These are phyloP conservation scores for Wickerhamomyces canadensis DNA, from an alignment of 805 yeast genomes.

Conservation along the genomic window DNA sequence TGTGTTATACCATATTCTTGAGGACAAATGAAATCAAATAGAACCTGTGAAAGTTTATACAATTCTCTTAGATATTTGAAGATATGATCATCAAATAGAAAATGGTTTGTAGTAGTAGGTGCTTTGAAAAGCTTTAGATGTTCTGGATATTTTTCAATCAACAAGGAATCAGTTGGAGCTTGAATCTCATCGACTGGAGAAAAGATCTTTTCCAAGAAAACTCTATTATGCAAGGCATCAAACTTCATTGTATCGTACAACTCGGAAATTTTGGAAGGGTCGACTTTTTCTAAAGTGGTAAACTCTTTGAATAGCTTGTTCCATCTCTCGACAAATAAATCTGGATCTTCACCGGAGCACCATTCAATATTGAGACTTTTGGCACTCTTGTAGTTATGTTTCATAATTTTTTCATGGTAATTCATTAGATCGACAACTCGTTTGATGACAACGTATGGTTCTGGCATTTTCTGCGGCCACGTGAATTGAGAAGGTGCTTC, in stretches of 20 bases:
- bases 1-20: constrained; percentile 98
- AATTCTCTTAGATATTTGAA: constrained; percentile 81
- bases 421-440: constrained; percentile 94
- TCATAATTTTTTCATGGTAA: constrained; percentile 81
- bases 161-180: constrained; percentile 22
- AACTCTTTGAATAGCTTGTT: constrained; percentile 92
- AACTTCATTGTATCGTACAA: constrained; percentile 97
- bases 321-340: constrained; percentile 91
- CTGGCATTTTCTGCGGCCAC: constrained; percentile 98
- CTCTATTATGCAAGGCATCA: constrained; percentile 93
- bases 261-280: constrained; percentile 95
- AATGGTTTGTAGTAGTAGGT: constrained; percentile 26
- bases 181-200: constrained; percentile 48
- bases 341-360: constrained; percentile 97
- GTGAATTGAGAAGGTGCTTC: constrained; percentile 97
- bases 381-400: constrained; percentile 63
- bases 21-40: constrained; percentile 96
- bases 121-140: constrained; percentile 22
- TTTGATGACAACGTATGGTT: constrained; percentile 90
- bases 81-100: constrained; percentile 73
- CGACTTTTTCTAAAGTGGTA: constrained; percentile 88
- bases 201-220: constrained; percentile 79
- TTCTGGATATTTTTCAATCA: constrained; percentile 25
- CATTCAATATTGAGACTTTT: constrained; percentile 69
- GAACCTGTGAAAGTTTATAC: constrained; percentile 82